These are phyloP conservation scores for Neurospora sublineolata DNA, from an alignment of 495 filamentous ascomycete genomes.

Conservation along the genomic window DNA sequence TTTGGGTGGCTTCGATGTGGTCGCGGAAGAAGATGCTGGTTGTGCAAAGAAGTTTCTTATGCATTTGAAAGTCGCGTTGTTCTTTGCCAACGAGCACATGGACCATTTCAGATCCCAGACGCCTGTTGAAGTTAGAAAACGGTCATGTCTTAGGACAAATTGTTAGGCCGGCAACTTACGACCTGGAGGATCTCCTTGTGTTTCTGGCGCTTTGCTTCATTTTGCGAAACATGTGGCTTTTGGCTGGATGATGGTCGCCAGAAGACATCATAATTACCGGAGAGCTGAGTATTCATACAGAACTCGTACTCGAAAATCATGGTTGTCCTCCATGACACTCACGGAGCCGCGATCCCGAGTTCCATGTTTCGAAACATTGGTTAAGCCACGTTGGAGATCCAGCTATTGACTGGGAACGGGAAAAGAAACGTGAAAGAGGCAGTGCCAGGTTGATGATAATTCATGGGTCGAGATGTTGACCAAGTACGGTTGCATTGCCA, in stretches of 20 bases:
- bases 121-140: constrained; percentile 3
- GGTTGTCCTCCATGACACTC: not conserved
- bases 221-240: not conserved
- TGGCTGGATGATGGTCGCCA: not conserved
- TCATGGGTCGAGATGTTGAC: not conserved
- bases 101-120: constrained; percentile 23
- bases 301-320: not conserved
- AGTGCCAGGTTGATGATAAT: not conserved
- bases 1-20: constrained; percentile 20
- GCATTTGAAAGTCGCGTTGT: constrained; percentile 29
- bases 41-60: constrained; percentile 27
- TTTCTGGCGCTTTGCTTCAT: not conserved
- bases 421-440: not conserved
- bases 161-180: not conserved
- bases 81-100: constrained; percentile 32
- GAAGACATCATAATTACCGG: not conserved
- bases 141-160: not conserved
- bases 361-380: not conserved
- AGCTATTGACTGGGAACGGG: not conserved
- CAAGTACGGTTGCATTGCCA: not conserved
- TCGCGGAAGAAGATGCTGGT: constrained; percentile 31
- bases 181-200: not conserved
- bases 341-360: not conserved
- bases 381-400: not conserved
- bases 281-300: not conserved